These are phyloP conservation scores for Eimeria praecox DNA, from an alignment of 169 alveolate species.

Conservation along the genomic window DNA sequence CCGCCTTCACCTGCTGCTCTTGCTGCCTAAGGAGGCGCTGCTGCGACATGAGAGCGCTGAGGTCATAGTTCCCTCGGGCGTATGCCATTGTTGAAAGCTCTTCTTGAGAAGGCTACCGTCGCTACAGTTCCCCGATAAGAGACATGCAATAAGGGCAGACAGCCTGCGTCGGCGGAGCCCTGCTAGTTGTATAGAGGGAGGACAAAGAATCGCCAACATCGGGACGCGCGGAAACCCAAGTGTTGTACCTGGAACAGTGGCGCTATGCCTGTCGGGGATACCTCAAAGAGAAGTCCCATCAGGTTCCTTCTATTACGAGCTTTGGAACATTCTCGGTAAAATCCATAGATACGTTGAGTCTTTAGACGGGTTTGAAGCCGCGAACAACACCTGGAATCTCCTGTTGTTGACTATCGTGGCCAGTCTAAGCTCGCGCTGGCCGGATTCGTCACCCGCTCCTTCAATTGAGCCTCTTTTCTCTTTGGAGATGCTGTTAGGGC, in stretches of 20 bases:
- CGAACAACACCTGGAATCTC: background rate
- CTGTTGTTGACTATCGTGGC: background rate
- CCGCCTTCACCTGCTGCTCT: conserved; percentile 50
- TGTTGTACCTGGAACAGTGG: background rate
- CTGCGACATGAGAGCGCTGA: conserved; percentile 51
- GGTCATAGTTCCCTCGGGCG: conserved; percentile 1
- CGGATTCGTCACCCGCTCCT: background rate
- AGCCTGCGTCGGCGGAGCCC: conserved; percentile 17
- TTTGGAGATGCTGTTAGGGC: background rate
- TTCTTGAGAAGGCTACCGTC: background rate
- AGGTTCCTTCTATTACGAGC: background rate
- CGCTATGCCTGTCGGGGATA: background rate
- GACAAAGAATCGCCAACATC: background rate
- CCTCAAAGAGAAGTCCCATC: background rate
- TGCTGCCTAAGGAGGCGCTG: conserved; percentile 58
- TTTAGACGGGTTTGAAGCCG: background rate
- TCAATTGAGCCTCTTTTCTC: background rate
- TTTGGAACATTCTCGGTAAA: background rate
- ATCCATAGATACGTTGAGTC: background rate
- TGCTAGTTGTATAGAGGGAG: background rate
- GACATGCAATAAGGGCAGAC: background rate
- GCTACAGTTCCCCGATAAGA: background rate
- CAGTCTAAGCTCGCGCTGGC: background rate
- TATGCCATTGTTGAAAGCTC: background rate
- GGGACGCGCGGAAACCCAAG: conserved; percentile 24